phyloP scores from a whole-genome alignment of 805 yeast species.

The Starmera quercuum region DNA sequence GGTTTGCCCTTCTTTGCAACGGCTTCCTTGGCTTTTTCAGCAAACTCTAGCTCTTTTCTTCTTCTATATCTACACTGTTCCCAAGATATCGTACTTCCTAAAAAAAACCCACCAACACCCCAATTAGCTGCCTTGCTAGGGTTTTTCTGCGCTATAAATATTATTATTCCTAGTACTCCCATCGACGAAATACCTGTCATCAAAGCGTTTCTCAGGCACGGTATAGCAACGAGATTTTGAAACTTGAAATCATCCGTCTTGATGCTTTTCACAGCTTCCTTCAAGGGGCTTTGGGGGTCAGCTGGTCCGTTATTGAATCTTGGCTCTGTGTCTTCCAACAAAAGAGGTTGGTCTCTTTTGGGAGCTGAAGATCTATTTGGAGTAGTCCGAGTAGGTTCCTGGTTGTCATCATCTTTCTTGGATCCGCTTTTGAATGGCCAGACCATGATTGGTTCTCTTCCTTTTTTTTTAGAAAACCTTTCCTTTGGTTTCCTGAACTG shows the following conservation, averaged over 20 bases:
- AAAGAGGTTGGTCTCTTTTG: slow-evolving; percentile 20
- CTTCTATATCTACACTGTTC: slow-evolving; percentile 81
- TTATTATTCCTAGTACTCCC: slow-evolving; percentile 62
- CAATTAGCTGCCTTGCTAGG: slow-evolving; percentile 64
- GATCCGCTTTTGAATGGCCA: slow-evolving; percentile 14
- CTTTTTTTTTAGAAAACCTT: background rate
- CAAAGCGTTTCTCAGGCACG: slow-evolving; percentile 78
- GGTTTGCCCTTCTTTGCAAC: slow-evolving; percentile 28
- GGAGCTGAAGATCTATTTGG: slow-evolving; percentile 17
- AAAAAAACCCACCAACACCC: slow-evolving; percentile 71
- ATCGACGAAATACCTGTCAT: slow-evolving; percentile 66
- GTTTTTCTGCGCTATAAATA: slow-evolving; percentile 59
- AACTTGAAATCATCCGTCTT: slow-evolving; percentile 43
- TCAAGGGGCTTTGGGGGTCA: slow-evolving; percentile 24
- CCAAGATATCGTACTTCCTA: slow-evolving; percentile 85
- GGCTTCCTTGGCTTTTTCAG: slow-evolving; percentile 58
- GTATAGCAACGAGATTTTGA: slow-evolving; percentile 46
- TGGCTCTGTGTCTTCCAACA: slow-evolving; percentile 33
- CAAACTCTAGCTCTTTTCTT: slow-evolving; percentile 55
- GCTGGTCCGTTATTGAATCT: slow-evolving; percentile 25
- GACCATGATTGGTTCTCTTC: slow-evolving; percentile 7
- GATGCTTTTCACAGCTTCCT: slow-evolving; percentile 34
- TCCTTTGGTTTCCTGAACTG: background rate
- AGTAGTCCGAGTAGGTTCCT: background rate
- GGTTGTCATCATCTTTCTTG: background rate